Percentiles rank a stretch among this genome's conserved stretches.
Evolutionary conservation across 2,329 filamentous ascomycete genomes (phyloP).

Genomic region (Fusarium caatingaense): DNA sequence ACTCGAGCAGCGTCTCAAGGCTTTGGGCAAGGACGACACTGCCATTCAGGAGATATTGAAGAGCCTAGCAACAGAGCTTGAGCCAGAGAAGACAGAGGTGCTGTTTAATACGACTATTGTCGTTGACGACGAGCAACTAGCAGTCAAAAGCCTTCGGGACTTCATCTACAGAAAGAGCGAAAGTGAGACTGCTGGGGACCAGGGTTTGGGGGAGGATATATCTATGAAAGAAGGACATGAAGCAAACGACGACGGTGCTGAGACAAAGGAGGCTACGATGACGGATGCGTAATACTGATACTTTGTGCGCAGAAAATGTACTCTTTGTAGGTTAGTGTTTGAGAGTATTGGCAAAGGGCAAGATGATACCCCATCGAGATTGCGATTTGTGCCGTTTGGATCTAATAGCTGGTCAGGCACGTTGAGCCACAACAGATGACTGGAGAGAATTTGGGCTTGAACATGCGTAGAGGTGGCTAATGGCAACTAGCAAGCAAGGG

Average conservation of each 20-base stretch:
- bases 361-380: slow-evolving; percentile 33
- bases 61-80: slow-evolving; percentile 38
- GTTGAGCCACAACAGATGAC: not conserved
- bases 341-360: slow-evolving; percentile 19
- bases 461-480: not conserved
- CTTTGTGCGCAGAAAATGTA: not conserved
- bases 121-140: slow-evolving; percentile 45
- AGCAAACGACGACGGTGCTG: not conserved
- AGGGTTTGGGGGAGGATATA: slow-evolving; percentile 31
- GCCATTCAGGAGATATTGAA: slow-evolving; percentile 42
- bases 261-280: slow-evolving; percentile 36
- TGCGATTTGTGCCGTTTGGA: not conserved
- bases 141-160: slow-evolving; percentile 39
- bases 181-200: slow-evolving; percentile 13
- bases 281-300: slow-evolving; percentile 22
- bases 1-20: slow-evolving; percentile 47
- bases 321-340: slow-evolving; percentile 7
- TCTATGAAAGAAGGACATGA: slow-evolving; percentile 37
- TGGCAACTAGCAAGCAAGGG: not conserved
- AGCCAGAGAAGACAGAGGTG: slow-evolving; percentile 43
- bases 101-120: slow-evolving; percentile 46
- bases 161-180: slow-evolving; percentile 46
- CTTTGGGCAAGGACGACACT: slow-evolving; percentile 42
- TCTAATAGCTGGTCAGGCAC: not conserved
- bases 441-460: not conserved